These are phyloP conservation scores for Geotrichum carabidarum DNA, from an alignment of 1,139 yeast species.

Conservation along the genomic window DNA sequence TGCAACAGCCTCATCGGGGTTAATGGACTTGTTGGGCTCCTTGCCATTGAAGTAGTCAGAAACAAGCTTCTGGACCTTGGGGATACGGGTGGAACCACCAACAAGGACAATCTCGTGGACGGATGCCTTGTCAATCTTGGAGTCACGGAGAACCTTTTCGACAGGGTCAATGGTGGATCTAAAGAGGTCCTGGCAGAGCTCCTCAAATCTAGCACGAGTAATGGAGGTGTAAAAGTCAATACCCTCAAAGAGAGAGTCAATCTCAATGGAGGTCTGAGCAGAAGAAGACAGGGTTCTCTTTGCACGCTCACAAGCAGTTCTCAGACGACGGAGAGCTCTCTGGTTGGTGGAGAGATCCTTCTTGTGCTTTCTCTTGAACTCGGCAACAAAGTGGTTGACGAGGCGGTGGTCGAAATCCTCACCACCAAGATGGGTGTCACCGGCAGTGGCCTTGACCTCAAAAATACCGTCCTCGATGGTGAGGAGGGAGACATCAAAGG, in stretches of 20 bases:
- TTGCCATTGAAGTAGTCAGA: slow-evolving; percentile 98
- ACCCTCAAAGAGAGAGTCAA: slow-evolving; percentile 95
- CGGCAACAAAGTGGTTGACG: slow-evolving; percentile 88
- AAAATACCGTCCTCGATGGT: slow-evolving; percentile 98
- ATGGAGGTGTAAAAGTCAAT: slow-evolving; percentile 93
- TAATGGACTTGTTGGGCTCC: slow-evolving; percentile 29
- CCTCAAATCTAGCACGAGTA: slow-evolving; percentile 99
- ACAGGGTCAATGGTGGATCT: slow-evolving; percentile 95
- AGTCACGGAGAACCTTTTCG: slow-evolving; percentile 95
- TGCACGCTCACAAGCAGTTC: slow-evolving; percentile 99
- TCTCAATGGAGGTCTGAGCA: slow-evolving; percentile 94
- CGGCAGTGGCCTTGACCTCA: slow-evolving; percentile 99
- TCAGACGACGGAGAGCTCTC: slow-evolving; percentile 95
- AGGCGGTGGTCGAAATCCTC: slow-evolving; percentile 98
- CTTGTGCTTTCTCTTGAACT: slow-evolving; percentile 96
- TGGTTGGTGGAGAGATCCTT: slow-evolving; percentile 85
- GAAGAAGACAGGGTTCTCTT: slow-evolving; percentile 97
- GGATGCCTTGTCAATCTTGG: slow-evolving; percentile 81
- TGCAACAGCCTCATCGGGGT: slow-evolving; percentile 64
- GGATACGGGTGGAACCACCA: slow-evolving; percentile 99
- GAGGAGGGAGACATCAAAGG: slow-evolving; percentile 95
- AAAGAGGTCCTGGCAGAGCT: slow-evolving; percentile 91
- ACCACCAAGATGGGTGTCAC: slow-evolving; percentile 99
- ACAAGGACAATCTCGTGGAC: slow-evolving; percentile 96
- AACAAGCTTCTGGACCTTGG: slow-evolving; percentile 95